A percentile compares a stretch with the other conserved stretches of the same genome.
Evolutionary conservation across 371 early-diverging fungal genomes (phyloP).

Genomic region (Syncephalastrum monosporum): DNA sequence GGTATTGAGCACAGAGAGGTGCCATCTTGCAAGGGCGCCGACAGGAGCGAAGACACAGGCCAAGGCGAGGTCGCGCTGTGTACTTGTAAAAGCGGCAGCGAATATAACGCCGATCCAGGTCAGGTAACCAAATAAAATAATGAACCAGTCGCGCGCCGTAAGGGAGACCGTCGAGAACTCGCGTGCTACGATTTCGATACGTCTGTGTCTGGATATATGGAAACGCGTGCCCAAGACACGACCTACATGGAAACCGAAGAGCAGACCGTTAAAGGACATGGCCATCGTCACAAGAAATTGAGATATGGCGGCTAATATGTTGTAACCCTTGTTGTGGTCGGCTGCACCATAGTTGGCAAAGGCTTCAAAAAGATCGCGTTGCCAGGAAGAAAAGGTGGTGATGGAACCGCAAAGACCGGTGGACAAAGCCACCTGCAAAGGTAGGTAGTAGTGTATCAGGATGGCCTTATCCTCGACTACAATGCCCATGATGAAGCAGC

Average conservation of each 20-base stretch:
- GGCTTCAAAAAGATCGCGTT: conserved; percentile 54
- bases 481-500: conserved; percentile 73
- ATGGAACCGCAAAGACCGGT: conserved; percentile 87
- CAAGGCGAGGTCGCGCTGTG: conserved; percentile 38
- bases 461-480: conserved; percentile 20
- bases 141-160: conserved; percentile 12
- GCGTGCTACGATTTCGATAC: conserved; percentile 18
- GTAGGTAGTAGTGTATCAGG: conserved; percentile 32
- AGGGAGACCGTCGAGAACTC: conserved; percentile 19
- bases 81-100: conserved; percentile 26
- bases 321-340: conserved; percentile 32
- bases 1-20: conserved; percentile 56
- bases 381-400: conserved; percentile 87
- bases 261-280: conserved; percentile 44
- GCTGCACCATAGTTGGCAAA: conserved; percentile 46
- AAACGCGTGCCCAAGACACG: neutral
- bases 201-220: neutral
- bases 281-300: conserved; percentile 46
- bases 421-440: conserved; percentile 61
- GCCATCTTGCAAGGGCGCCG: conserved; percentile 71
- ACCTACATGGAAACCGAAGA: conserved; percentile 50
- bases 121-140: conserved; percentile 19
- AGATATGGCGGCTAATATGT: conserved; percentile 44
- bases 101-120: conserved; percentile 49
- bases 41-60: conserved; percentile 59